Evolutionary conservation across 129 eudicot genomes (phyloP), one percentile per base, ranked within the genome.

Genomic region (Tagetes erecta): DNA sequence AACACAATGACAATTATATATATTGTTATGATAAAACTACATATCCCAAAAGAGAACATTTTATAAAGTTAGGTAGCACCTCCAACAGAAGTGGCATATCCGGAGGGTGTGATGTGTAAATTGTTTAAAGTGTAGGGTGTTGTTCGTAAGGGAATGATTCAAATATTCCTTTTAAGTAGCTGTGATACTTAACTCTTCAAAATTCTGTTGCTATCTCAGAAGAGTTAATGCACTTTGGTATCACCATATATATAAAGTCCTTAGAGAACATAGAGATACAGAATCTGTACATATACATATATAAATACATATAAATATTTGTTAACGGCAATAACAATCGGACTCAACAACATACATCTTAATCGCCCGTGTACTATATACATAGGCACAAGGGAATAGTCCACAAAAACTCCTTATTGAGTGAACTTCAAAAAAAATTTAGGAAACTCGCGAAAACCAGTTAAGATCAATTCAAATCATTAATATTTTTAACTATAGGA

Each of bases 171-270:
- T 72, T 7, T 39, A 67, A 53, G 78, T 72, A 65, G 65, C 37
- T 52, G 73, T 52, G 68, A 67, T 78, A 78, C 59, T 71, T 65
- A 64, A 36, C 53, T 52, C 44, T 55, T 53, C 31, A 37, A 78
- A 72, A 57, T 64, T 72, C 74, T 79, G 79, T 55, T 64, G 27
- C 69, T 13, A 72, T 79, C 74, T 79, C 64, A 45, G 67, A 79
- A 38, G 75, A 79, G 78, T 79, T 53, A 79, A 79, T 79, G 83
- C 83, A 79, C 31, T 79, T 78, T 72, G 78, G 74, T 73, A 73
- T 35, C 69, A 73, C 27, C 6, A 72, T 8, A 70, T 13, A 69
- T 2, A 49, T 27, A 70, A 3, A 68, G 11, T 20, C 27, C 27
- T 20, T 20, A 20, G 27, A 20, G 27, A 20, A 20, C 27, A 20